phyloP scores from a whole-genome alignment of 129 eudicot genomes.

The Pulicaria dysenterica region DNA sequence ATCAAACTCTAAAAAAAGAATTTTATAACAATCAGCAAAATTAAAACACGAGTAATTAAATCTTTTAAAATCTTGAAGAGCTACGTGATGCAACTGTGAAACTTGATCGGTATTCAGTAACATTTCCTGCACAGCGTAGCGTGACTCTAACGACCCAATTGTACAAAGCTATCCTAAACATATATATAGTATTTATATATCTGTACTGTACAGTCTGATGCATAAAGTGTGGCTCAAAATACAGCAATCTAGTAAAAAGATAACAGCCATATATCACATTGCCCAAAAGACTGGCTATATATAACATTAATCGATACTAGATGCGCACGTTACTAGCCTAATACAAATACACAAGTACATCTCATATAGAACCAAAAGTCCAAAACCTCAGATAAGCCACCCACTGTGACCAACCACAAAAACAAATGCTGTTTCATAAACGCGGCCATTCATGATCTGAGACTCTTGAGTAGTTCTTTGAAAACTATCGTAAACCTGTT shows the following conservation, averaged over 20 bases:
- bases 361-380: constrained; percentile 1
- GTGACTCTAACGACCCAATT: too few relatives aligned
- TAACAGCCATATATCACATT: background rate
- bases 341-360: constrained; percentile 28
- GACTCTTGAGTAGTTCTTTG: background rate
- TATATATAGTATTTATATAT: background rate
- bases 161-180: constrained; percentile 10
- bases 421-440: constrained; percentile 5
- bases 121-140: too few relatives aligned
- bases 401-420: constrained; percentile 9
- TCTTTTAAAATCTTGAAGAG: too few relatives aligned
- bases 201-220: constrained; percentile 17
- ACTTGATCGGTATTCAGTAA: too few relatives aligned
- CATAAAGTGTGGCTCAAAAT: constrained; percentile 6
- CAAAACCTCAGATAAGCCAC: constrained; percentile 30
- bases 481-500: constrained; percentile 29
- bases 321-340: constrained; percentile 26
- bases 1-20: too few relatives aligned
- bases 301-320: constrained; percentile 28
- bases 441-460: background rate
- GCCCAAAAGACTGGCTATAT: constrained; percentile 28
- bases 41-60: too few relatives aligned
- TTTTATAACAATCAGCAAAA: too few relatives aligned
- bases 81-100: too few relatives aligned
- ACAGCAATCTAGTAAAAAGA: constrained; percentile 23